Evolutionary conservation across 73 alveolate genomes (phyloP), one percentile per base, ranked within the genome.

Genomic region (Effrenium voratum): DNA sequence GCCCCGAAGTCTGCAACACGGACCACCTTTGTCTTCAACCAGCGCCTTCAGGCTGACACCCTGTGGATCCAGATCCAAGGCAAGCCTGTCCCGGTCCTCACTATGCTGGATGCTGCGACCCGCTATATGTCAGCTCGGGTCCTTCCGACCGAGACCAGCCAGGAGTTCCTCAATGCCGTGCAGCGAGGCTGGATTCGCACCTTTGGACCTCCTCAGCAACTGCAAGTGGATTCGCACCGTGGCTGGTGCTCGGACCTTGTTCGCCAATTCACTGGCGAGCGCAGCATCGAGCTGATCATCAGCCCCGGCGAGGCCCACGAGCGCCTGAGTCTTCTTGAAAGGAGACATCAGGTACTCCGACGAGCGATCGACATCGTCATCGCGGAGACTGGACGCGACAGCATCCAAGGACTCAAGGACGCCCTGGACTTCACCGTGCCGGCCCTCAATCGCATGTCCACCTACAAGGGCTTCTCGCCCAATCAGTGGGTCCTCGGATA

Each of bases 1-100:
- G 90, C 46, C 3, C 90, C 90, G 2, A 66, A 45, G 28, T 79
- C 68, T 3, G 43, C 90, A 0, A 79, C 46, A 22, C 90, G 68
- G 30, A 79, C 4, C 68, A 30, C 2, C 46, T 2, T 5, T 32
- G 0, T 4, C 43, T 79, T 79, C 90, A 79, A 79, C 44, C 68
- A 79, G 30, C 40, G 90, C 1, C 34, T 79, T 45, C 90, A 79
- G 46, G 90, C 68, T 79, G 90, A 79, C 90, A 44, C 90, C n/a
- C 50, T 79, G 45, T 79, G 90, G 90, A 24, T 79, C 45, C 49
- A 45, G 1, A 24, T 28, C 8, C 66, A 45, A 24, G n/a, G n/a
- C n/a, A n/a, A n/a, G n/a, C n/a, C n/a, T n/a, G n/a, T n/a, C n/a
- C 90, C 90, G 24, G 66, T 79, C n/a, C 50, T 45, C 46, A 79